These are phyloP conservation scores for Rhinocladiella similis DNA, from an alignment of 2,329 filamentous ascomycete species.

Conservation along the genomic window DNA sequence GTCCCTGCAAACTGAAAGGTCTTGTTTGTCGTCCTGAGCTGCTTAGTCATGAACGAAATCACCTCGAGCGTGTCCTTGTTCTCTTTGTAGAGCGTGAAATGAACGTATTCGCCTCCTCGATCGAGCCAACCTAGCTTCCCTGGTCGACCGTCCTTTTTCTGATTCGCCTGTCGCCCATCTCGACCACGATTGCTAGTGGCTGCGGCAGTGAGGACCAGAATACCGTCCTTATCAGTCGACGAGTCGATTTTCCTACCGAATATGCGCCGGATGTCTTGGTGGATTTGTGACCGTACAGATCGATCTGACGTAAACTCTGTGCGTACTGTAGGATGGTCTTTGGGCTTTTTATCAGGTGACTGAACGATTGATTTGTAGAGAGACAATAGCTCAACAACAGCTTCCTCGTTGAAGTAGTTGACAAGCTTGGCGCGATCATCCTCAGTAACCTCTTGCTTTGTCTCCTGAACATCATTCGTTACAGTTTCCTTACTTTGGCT, in stretches of 20 bases:
- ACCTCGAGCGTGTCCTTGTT: slow-evolving; percentile 97
- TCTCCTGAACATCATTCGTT: too few relatives aligned
- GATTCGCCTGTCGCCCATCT: slow-evolving; percentile 32
- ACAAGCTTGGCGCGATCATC: slow-evolving; percentile 47
- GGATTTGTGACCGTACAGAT: slow-evolving; percentile 61
- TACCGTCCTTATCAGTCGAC: slow-evolving; percentile 69
- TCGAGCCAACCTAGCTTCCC: slow-evolving; percentile 62
- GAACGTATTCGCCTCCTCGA: slow-evolving; percentile 75
- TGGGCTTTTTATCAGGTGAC: slow-evolving; percentile 56
- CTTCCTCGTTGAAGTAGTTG: slow-evolving; percentile 23
- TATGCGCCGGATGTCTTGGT: slow-evolving; percentile 70
- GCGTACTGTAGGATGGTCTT: slow-evolving; percentile 55
- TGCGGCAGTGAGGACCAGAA: slow-evolving; percentile 52
- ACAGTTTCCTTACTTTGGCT: background rate
- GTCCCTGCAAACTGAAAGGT: slow-evolving; percentile 82
- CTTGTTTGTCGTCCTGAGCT: slow-evolving; percentile 68
- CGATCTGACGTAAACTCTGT: slow-evolving; percentile 58
- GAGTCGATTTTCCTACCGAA: slow-evolving; percentile 80
- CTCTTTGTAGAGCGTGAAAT: slow-evolving; percentile 93
- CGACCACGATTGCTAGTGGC: slow-evolving; percentile 36
- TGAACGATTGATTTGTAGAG: slow-evolving; percentile 57
- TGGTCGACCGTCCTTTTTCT: slow-evolving; percentile 31
- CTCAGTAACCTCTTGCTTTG: slow-evolving; percentile 29
- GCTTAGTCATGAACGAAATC: slow-evolving; percentile 71
- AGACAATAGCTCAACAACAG: slow-evolving; percentile 48